These are phyloP conservation scores for Amaranthus palmeri DNA, from an alignment of 148 eudicot genomes.

Conservation along the genomic window DNA sequence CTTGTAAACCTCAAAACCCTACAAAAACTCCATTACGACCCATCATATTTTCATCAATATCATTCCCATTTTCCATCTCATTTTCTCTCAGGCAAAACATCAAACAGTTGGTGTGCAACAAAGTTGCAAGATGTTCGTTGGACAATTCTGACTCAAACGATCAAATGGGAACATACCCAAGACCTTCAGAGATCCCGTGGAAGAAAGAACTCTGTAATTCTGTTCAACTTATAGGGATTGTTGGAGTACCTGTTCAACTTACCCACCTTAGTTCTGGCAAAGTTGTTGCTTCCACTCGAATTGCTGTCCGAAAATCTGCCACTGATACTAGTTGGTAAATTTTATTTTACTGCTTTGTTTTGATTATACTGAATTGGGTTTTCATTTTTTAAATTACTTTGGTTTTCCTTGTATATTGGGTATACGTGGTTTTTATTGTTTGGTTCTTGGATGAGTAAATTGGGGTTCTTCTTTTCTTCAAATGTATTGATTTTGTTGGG, in stretches of 20 bases:
- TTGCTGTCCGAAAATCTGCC: conserved; percentile 59
- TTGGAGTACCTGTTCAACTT: conserved; percentile 51
- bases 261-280: conserved; percentile 61
- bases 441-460: neutral
- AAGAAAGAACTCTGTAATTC: conserved; percentile 68
- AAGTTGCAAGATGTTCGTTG: conserved; percentile 27
- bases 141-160: conserved; percentile 29
- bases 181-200: conserved; percentile 71
- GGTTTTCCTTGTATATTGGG: too few relatives aligned
- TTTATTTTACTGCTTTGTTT: neutral
- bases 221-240: conserved; percentile 73
- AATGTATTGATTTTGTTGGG: too few relatives aligned
- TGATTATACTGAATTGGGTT: neutral
- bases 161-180: conserved; percentile 26
- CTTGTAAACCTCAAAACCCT: conserved; percentile 12
- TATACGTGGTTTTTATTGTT: neutral
- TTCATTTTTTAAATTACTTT: neutral
- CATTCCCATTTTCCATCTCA: conserved; percentile 1
- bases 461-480: neutral
- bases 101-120: conserved; percentile 36
- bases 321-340: conserved; percentile 56
- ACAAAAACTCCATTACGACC: too few relatives aligned
- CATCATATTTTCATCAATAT: conserved; percentile 1
- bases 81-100: conserved; percentile 26
- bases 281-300: conserved; percentile 62